phyloP scores from a whole-genome alignment of 495 filamentous ascomycete genomes.

The Penicillium roqueforti region DNA sequence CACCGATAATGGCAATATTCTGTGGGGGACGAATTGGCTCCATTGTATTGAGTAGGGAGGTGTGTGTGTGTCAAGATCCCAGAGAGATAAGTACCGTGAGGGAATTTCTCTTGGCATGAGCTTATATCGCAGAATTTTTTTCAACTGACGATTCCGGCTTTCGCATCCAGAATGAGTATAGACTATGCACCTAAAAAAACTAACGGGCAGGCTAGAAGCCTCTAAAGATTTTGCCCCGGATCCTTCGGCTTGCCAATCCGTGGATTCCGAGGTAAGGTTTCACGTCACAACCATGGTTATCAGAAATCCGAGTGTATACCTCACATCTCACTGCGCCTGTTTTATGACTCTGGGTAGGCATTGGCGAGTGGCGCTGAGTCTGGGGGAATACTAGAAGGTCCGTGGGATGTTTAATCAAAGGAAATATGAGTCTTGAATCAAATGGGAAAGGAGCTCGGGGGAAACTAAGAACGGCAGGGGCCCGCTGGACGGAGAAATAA shows the following conservation, averaged over 20 bases:
- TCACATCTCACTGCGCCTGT: too few relatives aligned
- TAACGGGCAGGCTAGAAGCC: not conserved
- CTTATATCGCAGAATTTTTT: not conserved
- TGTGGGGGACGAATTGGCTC: conserved; percentile 21
- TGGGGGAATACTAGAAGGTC: not conserved
- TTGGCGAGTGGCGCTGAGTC: not conserved
- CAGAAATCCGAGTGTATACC: not conserved
- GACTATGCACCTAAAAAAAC: not conserved
- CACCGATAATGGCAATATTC: conserved; percentile 50
- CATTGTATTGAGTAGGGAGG: not conserved
- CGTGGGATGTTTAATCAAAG: not conserved
- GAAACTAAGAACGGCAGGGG: not conserved
- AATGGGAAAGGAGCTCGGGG: not conserved
- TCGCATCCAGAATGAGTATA: not conserved
- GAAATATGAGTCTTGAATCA: not conserved
- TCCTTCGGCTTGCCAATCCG: conserved; percentile 20
- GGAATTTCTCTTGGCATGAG: not conserved
- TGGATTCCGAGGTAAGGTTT: conserved; percentile 15
- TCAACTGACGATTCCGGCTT: not conserved
- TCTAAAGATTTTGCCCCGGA: conserved; percentile 19
- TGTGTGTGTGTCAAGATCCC: not conserved
- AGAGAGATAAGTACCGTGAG: not conserved
- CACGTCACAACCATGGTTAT: not conserved
- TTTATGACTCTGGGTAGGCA: not conserved
- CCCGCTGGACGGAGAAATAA: not conserved